Percentiles rank a stretch among this genome's conserved stretches.
phyloP scores from a whole-genome alignment of 2,329 filamentous ascomycete genomes.

The Massarina eburnea region DNA sequence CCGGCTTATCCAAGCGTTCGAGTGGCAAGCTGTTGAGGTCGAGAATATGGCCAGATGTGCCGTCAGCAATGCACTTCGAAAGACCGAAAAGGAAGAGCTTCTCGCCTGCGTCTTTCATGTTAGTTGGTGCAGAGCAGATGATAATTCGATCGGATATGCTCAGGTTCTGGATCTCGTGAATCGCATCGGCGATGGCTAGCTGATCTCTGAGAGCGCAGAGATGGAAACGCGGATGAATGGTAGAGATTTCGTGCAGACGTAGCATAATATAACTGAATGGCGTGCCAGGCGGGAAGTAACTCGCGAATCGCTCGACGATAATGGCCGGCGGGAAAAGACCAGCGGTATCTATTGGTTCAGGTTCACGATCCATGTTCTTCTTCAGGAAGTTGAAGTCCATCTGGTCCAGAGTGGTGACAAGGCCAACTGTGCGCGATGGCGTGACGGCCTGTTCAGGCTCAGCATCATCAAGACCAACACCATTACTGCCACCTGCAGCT shows the following conservation, averaged over 20 bases:
- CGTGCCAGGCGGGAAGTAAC: slow-evolving; percentile 77
- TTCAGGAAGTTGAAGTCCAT: slow-evolving; percentile 67
- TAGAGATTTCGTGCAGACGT: slow-evolving; percentile 70
- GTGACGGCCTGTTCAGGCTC: slow-evolving; percentile 11
- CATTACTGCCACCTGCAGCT: slow-evolving; percentile 22
- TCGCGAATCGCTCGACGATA: slow-evolving; percentile 73
- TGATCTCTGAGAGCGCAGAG: slow-evolving; percentile 67
- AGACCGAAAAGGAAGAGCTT: slow-evolving; percentile 61
- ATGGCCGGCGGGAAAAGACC: slow-evolving; percentile 72
- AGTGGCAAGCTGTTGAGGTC: slow-evolving; percentile 72
- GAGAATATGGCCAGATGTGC: slow-evolving; percentile 66
- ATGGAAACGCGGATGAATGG: slow-evolving; percentile 67
- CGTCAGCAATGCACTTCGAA: slow-evolving; percentile 69
- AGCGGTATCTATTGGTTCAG: slow-evolving; percentile 68
- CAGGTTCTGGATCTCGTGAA: slow-evolving; percentile 70
- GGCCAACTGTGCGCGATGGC: slow-evolving; percentile 54
- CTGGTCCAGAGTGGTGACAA: slow-evolving; percentile 76
- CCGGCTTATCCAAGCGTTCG: slow-evolving; percentile 66
- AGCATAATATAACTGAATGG: slow-evolving; percentile 82
- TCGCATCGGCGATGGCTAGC: slow-evolving; percentile 69
- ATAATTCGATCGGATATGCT: slow-evolving; percentile 73
- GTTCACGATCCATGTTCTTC: slow-evolving; percentile 63
- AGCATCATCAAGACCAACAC: slow-evolving; percentile 8
- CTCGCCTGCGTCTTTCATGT: slow-evolving; percentile 53
- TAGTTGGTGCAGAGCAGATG: slow-evolving; percentile 71